phyloP scores from a whole-genome alignment of 495 filamentous ascomycete genomes.

The Annulohypoxylon maeteangense region DNA sequence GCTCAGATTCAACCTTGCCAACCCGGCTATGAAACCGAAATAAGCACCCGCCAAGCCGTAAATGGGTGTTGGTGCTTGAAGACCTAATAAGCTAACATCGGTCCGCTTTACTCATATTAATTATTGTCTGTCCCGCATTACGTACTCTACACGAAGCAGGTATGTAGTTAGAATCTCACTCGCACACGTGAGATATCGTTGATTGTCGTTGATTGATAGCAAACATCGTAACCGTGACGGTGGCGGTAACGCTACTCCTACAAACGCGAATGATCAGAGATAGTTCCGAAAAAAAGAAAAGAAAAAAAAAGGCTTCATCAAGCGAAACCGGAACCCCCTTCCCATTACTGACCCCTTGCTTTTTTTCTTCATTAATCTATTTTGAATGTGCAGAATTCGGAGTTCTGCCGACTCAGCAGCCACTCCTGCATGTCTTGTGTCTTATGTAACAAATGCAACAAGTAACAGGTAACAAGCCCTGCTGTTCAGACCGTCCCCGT shows the following conservation, averaged over 20 bases:
- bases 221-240: not conserved
- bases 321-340: not conserved
- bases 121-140: not conserved
- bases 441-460: not conserved
- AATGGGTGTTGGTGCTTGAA: not conserved
- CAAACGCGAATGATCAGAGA: not conserved
- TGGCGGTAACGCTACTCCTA: not conserved
- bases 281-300: not conserved
- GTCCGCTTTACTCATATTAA: conserved; percentile 21
- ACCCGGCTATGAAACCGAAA: conserved; percentile 36
- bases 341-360: not conserved
- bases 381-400: not conserved
- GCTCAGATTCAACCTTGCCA: conserved; percentile 22
- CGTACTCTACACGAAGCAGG: not conserved
- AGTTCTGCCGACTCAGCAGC: not conserved
- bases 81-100: not conserved
- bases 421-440: not conserved
- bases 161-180: not conserved
- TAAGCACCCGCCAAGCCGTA: conserved; percentile 32
- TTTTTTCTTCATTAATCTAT: not conserved
- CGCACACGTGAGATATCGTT: not conserved
- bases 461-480: not conserved
- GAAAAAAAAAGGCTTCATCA: too few relatives aligned
- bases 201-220: not conserved
- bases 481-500: not conserved